Evolutionary conservation across 768 basidiomycete genomes (phyloP).

Genomic region (Leucocoprinus birnbaumii): DNA sequence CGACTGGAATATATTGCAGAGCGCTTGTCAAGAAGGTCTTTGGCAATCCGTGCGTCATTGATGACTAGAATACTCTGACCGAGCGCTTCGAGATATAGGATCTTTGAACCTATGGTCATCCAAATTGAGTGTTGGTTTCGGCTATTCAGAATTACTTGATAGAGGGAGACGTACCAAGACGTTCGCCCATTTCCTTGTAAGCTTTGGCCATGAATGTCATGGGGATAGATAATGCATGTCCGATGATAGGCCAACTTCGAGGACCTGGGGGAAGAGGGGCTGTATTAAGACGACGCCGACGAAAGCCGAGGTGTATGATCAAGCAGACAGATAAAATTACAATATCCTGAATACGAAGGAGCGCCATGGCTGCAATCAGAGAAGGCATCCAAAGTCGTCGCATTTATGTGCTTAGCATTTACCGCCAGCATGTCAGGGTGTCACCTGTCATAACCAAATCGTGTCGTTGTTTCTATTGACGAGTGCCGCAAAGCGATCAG

Average conservation of each 20-base stretch:
- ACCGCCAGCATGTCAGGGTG: background rate
- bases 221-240: constrained; percentile 11
- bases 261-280: constrained; percentile 8
- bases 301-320: background rate
- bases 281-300: background rate
- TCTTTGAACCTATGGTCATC: constrained; percentile 1
- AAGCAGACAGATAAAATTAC: background rate
- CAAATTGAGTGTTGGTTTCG: too few relatives aligned
- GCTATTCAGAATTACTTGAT: too few relatives aligned
- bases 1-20: constrained; percentile 26
- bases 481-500: too few relatives aligned
- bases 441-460: background rate
- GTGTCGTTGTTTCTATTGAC: too few relatives aligned
- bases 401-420: background rate
- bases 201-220: constrained; percentile 2
- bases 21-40: constrained; percentile 26
- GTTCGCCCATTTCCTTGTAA: constrained; percentile 9
- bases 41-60: constrained; percentile 20
- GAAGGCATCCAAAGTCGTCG: background rate
- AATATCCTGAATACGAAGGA: background rate
- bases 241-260: constrained; percentile 10
- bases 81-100: constrained; percentile 23
- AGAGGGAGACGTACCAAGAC: constrained; percentile 9
- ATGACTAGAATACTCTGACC: constrained; percentile 24
- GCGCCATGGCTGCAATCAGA: background rate